phyloP scores from a whole-genome alignment of 2,329 filamentous ascomycete species.

The Grosmannia huntii region DNA sequence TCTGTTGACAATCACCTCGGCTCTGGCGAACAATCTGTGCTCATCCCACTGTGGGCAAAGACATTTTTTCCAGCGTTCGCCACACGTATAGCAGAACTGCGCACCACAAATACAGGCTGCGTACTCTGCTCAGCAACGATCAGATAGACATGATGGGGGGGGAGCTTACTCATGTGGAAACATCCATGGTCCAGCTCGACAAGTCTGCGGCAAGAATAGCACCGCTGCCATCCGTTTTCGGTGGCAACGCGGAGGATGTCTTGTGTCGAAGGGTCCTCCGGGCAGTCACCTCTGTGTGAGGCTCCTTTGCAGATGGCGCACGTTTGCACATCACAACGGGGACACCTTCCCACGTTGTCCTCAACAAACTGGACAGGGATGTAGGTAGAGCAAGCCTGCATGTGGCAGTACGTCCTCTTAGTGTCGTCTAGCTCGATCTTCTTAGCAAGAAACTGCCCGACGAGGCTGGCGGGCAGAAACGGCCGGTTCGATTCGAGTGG shows the following conservation, averaged over 20 bases:
- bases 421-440: conserved; percentile 33
- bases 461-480: conserved; percentile 24
- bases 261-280: conserved; percentile 26
- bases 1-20: conserved; percentile 20
- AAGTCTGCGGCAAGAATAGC: conserved; percentile 29
- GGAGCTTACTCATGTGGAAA: conserved; percentile 41
- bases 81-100: conserved; percentile 39
- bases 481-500: conserved; percentile 19
- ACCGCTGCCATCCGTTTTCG: conserved; percentile 37
- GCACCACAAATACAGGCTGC: conserved; percentile 32
- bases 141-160: neutral
- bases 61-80: conserved; percentile 27
- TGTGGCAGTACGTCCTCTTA: conserved; percentile 37
- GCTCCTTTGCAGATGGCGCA: conserved; percentile 37
- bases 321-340: conserved; percentile 27
- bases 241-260: conserved; percentile 27
- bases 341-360: conserved; percentile 18
- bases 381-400: conserved; percentile 29
- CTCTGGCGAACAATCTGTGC: conserved; percentile 19
- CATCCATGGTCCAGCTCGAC: conserved; percentile 39
- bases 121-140: neutral
- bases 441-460: conserved; percentile 27
- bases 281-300: conserved; percentile 34
- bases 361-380: conserved; percentile 22
- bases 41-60: conserved; percentile 27